Evolutionary conservation across 116 monocot genomes (phyloP), one percentile per base, ranked within the genome.

Genomic region (Zostera marina): DNA sequence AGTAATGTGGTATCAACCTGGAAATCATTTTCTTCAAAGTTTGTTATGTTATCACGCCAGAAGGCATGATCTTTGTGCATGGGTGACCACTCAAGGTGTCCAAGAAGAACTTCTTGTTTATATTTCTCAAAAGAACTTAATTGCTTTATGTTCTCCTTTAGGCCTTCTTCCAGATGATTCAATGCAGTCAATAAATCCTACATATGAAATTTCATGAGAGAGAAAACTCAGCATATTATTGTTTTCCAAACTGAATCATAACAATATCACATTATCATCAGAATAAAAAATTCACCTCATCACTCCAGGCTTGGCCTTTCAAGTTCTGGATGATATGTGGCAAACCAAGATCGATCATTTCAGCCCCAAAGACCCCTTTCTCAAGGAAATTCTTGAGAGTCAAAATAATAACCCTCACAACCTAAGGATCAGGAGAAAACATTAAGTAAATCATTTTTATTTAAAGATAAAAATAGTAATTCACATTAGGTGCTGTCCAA

Each of bases 21-120:
- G 68, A 92, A 92, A 76, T 92, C 92, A 68, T 83, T 83, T 20
- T 92, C 92, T 76, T 92, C 92, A 76, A 91, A 91, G 41, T 82
- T 82, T 22, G 63, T 73, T 17, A 91, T 85, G 68, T 91, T 91
- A 41, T 91, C 91, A 58, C 81, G 87, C 92, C 92, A 92, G 67
- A 92, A 92, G 16, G 59, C 62, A 15, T 81, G 87, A 69, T 87
- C 87, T 53, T 87, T 87, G 63, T 92, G 92, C 87, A 92, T 87
- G 22, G 87, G 83, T 43, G 87, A 81, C 92, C 92, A 87, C 32
- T 87, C 87, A 38, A 87, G 80, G 60, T 83, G 83, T 41, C 92
- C 92, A 5, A 92, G 73, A 71, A 92, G 81, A 44, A 83, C 87
- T 64, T 83, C 82, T 66, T 92, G 92, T 70, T 92, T 92, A 65